Percentiles rank a stretch among this genome's conserved stretches.
phyloP scores from a whole-genome alignment of 2,329 filamentous ascomycete species.

The Acrocalymma vagum region DNA sequence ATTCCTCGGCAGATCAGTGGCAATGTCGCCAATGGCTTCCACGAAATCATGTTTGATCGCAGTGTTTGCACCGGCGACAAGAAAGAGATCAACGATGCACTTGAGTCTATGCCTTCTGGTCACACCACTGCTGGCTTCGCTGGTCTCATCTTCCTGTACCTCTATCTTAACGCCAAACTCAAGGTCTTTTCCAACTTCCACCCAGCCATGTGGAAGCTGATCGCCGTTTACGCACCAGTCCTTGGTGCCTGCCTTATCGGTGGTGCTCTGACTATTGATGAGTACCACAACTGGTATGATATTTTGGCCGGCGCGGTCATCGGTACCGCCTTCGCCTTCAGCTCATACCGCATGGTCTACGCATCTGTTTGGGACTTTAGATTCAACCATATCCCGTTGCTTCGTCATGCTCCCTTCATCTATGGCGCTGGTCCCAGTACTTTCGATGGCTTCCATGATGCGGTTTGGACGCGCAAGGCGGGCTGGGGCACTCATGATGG shows the following conservation, averaged over 20 bases:
- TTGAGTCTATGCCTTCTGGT: slow-evolving; percentile 77
- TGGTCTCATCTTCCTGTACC: slow-evolving; percentile 73
- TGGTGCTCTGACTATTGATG: slow-evolving; percentile 74
- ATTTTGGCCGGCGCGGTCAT: slow-evolving; percentile 72
- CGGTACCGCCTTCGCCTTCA: slow-evolving; percentile 71
- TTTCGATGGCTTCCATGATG: slow-evolving; percentile 59
- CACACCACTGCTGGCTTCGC: slow-evolving; percentile 79
- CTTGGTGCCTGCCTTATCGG: slow-evolving; percentile 74
- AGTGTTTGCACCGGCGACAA: slow-evolving; percentile 74
- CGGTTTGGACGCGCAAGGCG: slow-evolving; percentile 66
- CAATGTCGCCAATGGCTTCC: slow-evolving; percentile 61
- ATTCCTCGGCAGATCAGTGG: slow-evolving; percentile 50
- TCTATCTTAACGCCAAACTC: slow-evolving; percentile 81
- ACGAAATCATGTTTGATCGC: slow-evolving; percentile 72
- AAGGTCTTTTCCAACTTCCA: slow-evolving; percentile 79
- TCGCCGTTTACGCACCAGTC: slow-evolving; percentile 70
- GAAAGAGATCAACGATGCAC: slow-evolving; percentile 71
- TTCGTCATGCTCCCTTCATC: slow-evolving; percentile 64
- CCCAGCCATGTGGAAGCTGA: slow-evolving; percentile 76
- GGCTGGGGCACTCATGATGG: slow-evolving; percentile 64
- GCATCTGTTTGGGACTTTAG: slow-evolving; percentile 74
- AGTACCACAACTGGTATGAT: slow-evolving; percentile 81
- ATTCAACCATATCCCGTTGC: slow-evolving; percentile 72
- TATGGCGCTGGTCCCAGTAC: slow-evolving; percentile 54
- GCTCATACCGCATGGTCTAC: slow-evolving; percentile 72